Evolutionary conservation across 805 yeast species (phyloP).

Genomic region (Jamesozyma lodderae): DNA sequence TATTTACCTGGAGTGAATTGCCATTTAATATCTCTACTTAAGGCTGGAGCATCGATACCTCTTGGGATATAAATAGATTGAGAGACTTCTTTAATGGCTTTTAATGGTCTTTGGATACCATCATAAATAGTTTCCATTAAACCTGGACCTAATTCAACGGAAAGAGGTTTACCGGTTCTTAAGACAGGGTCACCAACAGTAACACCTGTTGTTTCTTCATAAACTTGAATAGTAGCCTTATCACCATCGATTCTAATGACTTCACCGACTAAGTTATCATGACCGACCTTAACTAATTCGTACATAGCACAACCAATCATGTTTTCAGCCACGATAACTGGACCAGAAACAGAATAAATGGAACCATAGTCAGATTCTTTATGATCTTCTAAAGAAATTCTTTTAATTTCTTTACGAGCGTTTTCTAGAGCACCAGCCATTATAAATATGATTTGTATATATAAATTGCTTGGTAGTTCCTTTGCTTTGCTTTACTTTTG

Average conservation of each 20-base stretch:
- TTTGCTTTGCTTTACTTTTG: neutral
- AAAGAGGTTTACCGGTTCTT: slow-evolving; percentile 97
- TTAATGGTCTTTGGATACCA: slow-evolving; percentile 98
- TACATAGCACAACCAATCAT: slow-evolving; percentile 99
- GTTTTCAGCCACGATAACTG: slow-evolving; percentile 94
- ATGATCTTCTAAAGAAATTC: slow-evolving; percentile 67
- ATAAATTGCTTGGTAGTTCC: too few species aligned
- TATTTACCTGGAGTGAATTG: slow-evolving; percentile 69
- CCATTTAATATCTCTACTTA: slow-evolving; percentile 70
- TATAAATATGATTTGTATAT: neutral
- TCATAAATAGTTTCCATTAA: slow-evolving; percentile 98
- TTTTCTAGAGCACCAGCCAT: slow-evolving; percentile 95
- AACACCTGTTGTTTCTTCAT: slow-evolving; percentile 98
- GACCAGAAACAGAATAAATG: slow-evolving; percentile 94
- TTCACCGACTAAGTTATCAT: slow-evolving; percentile 94
- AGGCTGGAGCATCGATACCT: slow-evolving; percentile 96
- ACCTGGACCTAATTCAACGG: slow-evolving; percentile 99
- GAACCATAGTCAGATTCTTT: slow-evolving; percentile 77
- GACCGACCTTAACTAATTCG: slow-evolving; percentile 97
- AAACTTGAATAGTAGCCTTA: slow-evolving; percentile 96
- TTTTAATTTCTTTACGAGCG: slow-evolving; percentile 88
- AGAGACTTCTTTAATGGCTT: slow-evolving; percentile 78
- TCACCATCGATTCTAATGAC: slow-evolving; percentile 95
- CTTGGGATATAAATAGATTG: slow-evolving; percentile 96
- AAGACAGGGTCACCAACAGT: slow-evolving; percentile 98